phyloP scores from a whole-genome alignment of 257 asterid species.

The Penstemon eatonii region DNA sequence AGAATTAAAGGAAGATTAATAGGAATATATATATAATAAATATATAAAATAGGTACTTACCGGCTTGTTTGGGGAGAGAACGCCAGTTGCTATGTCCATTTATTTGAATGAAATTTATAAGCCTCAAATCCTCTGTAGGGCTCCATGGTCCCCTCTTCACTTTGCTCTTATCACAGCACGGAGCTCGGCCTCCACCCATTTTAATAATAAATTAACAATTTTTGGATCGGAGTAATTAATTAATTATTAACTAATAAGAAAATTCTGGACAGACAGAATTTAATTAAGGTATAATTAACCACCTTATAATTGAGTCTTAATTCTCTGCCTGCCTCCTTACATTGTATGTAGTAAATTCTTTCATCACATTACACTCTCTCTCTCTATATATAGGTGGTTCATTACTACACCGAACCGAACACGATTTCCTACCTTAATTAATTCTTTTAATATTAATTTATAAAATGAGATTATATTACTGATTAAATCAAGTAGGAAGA shows the following conservation, averaged over 20 bases:
- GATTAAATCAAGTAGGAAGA: background rate
- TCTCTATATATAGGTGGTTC: conserved; percentile 23
- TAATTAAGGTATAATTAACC: background rate
- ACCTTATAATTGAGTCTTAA: background rate
- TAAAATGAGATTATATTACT: background rate
- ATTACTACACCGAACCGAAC: background rate
- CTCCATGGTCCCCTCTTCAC: conserved; percentile 79
- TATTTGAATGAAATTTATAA: conserved; percentile 43
- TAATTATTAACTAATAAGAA: background rate
- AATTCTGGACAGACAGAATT: background rate
- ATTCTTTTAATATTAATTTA: background rate
- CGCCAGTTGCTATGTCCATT: conserved; percentile 78
- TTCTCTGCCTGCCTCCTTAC: background rate
- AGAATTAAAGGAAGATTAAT: background rate
- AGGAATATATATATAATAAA: too few relatives aligned
- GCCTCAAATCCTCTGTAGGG: conserved; percentile 60
- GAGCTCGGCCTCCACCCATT: conserved; percentile 66
- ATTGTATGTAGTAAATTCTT: conserved; percentile 20
- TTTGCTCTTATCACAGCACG: conserved; percentile 69
- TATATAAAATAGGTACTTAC: conserved; percentile 27
- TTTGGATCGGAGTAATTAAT: background rate
- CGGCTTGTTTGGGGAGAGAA: conserved; percentile 73
- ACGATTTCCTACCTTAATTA: conserved; percentile 22
- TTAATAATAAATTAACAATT: background rate
- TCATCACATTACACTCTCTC: conserved; percentile 18